These are phyloP conservation scores for Mycena albidolilacea DNA, from an alignment of 768 basidiomycete genomes.

Conservation along the genomic window DNA sequence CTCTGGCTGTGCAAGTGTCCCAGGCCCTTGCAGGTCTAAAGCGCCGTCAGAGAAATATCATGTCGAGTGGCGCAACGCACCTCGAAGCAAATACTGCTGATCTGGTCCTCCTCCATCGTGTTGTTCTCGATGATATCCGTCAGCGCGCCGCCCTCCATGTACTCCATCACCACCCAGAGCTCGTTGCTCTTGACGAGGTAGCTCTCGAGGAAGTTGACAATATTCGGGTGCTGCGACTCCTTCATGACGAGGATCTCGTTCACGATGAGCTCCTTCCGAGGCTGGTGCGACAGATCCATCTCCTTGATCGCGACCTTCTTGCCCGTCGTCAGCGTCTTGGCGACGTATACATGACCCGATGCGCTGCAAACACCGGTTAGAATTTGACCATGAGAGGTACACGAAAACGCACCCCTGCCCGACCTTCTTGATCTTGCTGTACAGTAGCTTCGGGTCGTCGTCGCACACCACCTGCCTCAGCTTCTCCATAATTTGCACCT, in stretches of 20 bases:
- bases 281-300: conserved; percentile 96
- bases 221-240: conserved; percentile 96
- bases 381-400: background rate
- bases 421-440: conserved; percentile 98
- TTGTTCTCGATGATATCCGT: conserved; percentile 99
- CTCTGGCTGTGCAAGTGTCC: conserved; percentile 93
- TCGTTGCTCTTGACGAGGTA: conserved; percentile 92
- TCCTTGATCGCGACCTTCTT: conserved; percentile 98
- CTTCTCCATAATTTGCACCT: conserved; percentile 99
- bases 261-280: conserved; percentile 96
- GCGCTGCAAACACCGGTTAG: conserved; percentile 68
- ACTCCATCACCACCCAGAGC: conserved; percentile 99
- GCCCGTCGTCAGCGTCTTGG: conserved; percentile 87
- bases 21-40: conserved; percentile 94
- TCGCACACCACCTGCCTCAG: conserved; percentile 88
- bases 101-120: conserved; percentile 94
- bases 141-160: conserved; percentile 97
- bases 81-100: conserved; percentile 92
- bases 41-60: conserved; percentile 14
- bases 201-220: conserved; percentile 95
- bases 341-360: conserved; percentile 98
- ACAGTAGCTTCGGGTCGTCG: conserved; percentile 90
- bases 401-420: conserved; percentile 89
- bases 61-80: conserved; percentile 58
- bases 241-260: conserved; percentile 99